Evolutionary conservation across 495 filamentous ascomycete genomes (phyloP).

Genomic region (Aspergillus carlsbadensis): DNA sequence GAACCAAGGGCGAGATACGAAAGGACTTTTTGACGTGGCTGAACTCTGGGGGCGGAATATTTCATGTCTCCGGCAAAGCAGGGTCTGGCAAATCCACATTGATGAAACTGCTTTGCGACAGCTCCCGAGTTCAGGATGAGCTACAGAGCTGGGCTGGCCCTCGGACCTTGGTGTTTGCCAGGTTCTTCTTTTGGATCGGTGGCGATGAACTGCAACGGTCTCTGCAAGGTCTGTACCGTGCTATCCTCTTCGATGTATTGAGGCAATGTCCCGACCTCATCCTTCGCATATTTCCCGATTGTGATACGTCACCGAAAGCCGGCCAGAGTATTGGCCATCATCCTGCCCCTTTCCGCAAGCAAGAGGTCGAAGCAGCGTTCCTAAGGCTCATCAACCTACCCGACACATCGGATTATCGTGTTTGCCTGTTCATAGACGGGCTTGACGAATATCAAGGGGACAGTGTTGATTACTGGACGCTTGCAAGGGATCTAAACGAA

Average conservation of each 20-base stretch:
- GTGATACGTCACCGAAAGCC: too few species aligned
- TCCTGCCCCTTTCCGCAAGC: too few species aligned
- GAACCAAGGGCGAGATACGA: too few species aligned
- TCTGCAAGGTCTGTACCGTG: slow-evolving; percentile 39
- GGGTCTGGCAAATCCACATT: slow-evolving; percentile 49
- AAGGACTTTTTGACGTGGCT: neutral
- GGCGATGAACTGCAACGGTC: slow-evolving; percentile 39
- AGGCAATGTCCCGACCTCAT: slow-evolving; percentile 32
- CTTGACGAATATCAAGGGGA: neutral
- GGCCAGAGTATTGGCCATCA: neutral
- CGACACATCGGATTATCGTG: too few species aligned
- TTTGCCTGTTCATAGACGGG: slow-evolving; percentile 8
- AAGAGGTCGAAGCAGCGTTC: too few species aligned
- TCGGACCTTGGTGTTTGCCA: too few species aligned
- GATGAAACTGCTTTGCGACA: too few species aligned
- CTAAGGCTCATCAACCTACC: too few species aligned
- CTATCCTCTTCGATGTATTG: slow-evolving; percentile 42
- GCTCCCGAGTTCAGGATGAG: slow-evolving; percentile 20
- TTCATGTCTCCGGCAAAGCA: slow-evolving; percentile 39
- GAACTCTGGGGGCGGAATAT: slow-evolving; percentile 25
- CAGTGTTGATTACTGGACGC: neutral
- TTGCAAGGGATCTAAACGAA: too few species aligned
- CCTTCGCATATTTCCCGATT: slow-evolving; percentile 16
- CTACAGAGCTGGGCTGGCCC: slow-evolving; percentile 24
- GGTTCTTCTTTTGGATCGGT: slow-evolving; percentile 50